phyloP scores from a whole-genome alignment of 164 flowering plant species.

The Kingdonia uniflora region DNA sequence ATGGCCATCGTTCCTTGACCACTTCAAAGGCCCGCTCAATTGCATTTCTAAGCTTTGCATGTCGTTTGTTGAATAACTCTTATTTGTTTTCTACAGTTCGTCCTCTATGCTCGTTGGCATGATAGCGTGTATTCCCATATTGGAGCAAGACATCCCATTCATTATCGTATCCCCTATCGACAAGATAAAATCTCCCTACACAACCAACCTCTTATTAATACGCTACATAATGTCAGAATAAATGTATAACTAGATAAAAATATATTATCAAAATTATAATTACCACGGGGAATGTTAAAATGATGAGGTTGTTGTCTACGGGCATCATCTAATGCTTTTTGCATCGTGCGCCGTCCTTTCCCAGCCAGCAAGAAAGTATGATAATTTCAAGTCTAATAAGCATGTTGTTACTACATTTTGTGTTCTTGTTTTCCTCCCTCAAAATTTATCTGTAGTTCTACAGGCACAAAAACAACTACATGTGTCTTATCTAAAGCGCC shows the following conservation, averaged over 20 bases:
- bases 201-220: neutral
- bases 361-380: conserved; percentile 2
- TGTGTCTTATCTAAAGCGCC: conserved; percentile 4
- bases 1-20: neutral
- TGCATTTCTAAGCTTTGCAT: neutral
- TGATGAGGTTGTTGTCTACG: neutral
- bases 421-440: neutral
- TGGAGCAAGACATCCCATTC: conserved; percentile 1
- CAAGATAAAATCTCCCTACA: conserved; percentile 3
- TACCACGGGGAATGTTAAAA: neutral
- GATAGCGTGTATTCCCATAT: neutral
- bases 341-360: neutral
- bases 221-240: neutral
- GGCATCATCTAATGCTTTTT: neutral
- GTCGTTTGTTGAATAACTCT: conserved; percentile 3
- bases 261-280: neutral
- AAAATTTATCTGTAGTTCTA: neutral
- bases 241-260: neutral
- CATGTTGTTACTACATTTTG: conserved; percentile 8
- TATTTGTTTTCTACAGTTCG: neutral
- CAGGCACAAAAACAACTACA: neutral
- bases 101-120: neutral
- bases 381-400: neutral
- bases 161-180: neutral
- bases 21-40: conserved; percentile 1